phyloP scores from a whole-genome alignment of 2,329 filamentous ascomycete genomes.

The Phialemoniopsis sp. region DNA sequence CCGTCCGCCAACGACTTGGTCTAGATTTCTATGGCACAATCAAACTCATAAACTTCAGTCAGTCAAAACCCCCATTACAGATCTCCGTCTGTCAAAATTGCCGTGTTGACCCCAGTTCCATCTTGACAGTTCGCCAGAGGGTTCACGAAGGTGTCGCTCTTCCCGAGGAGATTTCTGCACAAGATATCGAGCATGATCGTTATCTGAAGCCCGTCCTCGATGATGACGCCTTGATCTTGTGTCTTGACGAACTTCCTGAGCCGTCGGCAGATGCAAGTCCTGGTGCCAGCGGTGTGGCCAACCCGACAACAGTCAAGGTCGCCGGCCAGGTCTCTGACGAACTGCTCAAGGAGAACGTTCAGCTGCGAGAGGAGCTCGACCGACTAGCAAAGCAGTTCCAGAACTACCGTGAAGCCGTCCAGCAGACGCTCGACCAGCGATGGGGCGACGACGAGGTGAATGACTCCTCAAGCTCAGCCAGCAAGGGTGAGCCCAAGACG shows the following conservation, averaged over 20 bases:
- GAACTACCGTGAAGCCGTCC: constrained; percentile 61
- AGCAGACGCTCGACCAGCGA: constrained; percentile 62
- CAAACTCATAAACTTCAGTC: constrained; percentile 69
- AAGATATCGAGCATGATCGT: constrained; percentile 69
- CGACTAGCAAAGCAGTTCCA: constrained; percentile 57
- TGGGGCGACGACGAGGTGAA: constrained; percentile 50
- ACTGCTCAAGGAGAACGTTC: constrained; percentile 42
- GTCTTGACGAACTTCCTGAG: constrained; percentile 71
- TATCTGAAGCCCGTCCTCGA: constrained; percentile 82
- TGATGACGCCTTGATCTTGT: constrained; percentile 86
- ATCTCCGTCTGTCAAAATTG: constrained; percentile 47
- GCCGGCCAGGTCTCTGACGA: constrained; percentile 22
- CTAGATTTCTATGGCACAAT: constrained; percentile 72
- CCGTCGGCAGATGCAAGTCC: constrained; percentile 26
- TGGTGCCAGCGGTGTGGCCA: constrained; percentile 6
- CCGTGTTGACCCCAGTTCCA: background rate
- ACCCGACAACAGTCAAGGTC: constrained; percentile 10
- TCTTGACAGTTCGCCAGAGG: constrained; percentile 37
- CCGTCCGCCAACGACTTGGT: constrained; percentile 48
- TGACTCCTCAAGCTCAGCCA: too few relatives aligned
- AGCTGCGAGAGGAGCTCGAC: constrained; percentile 59
- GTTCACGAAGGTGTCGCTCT: constrained; percentile 38
- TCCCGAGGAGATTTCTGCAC: constrained; percentile 54
- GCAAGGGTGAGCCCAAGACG: constrained; percentile 12
- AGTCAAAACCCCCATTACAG: constrained; percentile 44